Percentiles rank a stretch among this genome's conserved stretches.
phyloP scores from a whole-genome alignment of 1,139 yeast species.

The Yamadazyma blattariae region DNA sequence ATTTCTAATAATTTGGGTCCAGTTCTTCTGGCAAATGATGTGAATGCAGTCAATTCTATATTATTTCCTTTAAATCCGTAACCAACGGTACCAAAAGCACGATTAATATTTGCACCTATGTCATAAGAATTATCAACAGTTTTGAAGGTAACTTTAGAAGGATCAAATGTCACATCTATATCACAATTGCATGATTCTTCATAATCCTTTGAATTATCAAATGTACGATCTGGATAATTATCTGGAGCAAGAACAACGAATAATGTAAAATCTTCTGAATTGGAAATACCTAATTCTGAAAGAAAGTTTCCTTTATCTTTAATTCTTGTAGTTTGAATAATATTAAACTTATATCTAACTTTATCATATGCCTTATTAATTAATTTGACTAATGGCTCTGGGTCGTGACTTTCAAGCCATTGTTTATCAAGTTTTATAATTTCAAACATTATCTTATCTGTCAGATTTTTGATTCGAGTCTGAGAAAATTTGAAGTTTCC shows the following conservation, averaged over 20 bases:
- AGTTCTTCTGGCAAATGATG: conserved; percentile 45
- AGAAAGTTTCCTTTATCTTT: conserved; percentile 24
- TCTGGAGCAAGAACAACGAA: conserved; percentile 30
- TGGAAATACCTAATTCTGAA: conserved; percentile 22
- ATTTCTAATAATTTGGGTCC: conserved; percentile 37
- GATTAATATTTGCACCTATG: conserved; percentile 16
- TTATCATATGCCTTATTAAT: conserved; percentile 51
- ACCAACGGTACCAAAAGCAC: conserved; percentile 46
- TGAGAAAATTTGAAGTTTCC: no score
- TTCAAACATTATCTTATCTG: conserved; percentile 2
- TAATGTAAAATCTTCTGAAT: conserved; percentile 17
- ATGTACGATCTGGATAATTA: conserved; percentile 20
- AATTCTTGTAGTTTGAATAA: conserved; percentile 44
- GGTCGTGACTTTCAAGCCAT: background rate
- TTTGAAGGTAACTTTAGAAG: conserved; percentile 15
- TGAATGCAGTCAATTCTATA: conserved; percentile 49
- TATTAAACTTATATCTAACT: conserved; percentile 38
- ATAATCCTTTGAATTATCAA: conserved; percentile 17
- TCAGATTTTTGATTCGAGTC: background rate
- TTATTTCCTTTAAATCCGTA: conserved; percentile 20
- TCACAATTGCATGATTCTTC: conserved; percentile 26
- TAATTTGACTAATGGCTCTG: conserved; percentile 4
- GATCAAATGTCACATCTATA: conserved; percentile 16
- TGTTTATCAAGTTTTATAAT: conserved; percentile 1
- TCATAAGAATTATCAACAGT: conserved; percentile 17